phyloP scores from a whole-genome alignment of 768 basidiomycete species.

The Pleurotus tuoliensis region DNA sequence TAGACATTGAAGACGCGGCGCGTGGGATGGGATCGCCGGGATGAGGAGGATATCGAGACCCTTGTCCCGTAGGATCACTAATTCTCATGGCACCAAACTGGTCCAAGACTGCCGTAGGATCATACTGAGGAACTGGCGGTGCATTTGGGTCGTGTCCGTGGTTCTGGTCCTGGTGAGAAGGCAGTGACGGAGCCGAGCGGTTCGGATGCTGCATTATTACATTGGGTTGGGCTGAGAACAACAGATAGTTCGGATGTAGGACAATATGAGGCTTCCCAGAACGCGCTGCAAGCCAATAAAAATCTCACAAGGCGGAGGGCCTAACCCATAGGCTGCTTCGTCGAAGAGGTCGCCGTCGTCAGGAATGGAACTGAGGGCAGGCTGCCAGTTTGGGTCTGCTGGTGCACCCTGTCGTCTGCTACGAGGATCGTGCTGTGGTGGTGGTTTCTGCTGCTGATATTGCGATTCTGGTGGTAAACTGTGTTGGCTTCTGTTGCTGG shows the following conservation, averaged over 20 bases:
- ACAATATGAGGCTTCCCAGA: not conserved
- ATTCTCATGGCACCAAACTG: slow-evolving; percentile 54
- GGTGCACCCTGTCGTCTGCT: slow-evolving; percentile 4
- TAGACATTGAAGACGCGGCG: slow-evolving; percentile 56
- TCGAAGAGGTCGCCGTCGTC: slow-evolving; percentile 19
- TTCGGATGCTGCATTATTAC: slow-evolving; percentile 42
- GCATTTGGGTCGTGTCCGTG: slow-evolving; percentile 24
- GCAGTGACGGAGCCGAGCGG: slow-evolving; percentile 43
- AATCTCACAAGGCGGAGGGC: not conserved
- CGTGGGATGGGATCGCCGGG: slow-evolving; percentile 47
- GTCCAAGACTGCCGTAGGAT: slow-evolving; percentile 43
- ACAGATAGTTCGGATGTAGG: not conserved
- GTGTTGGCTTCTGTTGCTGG: not conserved
- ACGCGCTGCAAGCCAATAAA: not conserved
- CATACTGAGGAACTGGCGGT: slow-evolving; percentile 30
- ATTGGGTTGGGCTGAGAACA: slow-evolving; percentile 10
- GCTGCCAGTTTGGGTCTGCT: slow-evolving; percentile 13
- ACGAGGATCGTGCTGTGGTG: not conserved
- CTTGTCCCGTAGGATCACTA: slow-evolving; percentile 33
- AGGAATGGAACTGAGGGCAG: slow-evolving; percentile 12
- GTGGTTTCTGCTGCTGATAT: not conserved
- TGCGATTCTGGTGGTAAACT: not conserved
- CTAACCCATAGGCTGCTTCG: slow-evolving; percentile 4
- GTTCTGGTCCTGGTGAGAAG: slow-evolving; percentile 31
- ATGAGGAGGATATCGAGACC: slow-evolving; percentile 17